These are phyloP conservation scores for Kalmusia sp. DNA, from an alignment of 2,329 filamentous ascomycete species.

Conservation along the genomic window DNA sequence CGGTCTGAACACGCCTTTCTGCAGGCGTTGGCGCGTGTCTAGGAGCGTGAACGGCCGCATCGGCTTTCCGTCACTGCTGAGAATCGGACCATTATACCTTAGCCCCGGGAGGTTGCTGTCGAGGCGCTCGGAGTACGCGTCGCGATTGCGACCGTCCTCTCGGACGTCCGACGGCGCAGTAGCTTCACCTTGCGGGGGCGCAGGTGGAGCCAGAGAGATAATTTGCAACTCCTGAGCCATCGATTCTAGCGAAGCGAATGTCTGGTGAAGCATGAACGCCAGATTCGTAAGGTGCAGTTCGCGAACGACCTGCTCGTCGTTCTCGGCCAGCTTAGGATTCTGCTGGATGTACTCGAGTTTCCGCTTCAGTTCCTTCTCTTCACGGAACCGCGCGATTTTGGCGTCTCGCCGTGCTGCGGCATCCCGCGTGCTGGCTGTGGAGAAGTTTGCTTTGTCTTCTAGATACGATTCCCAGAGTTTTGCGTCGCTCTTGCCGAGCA, in stretches of 20 bases:
- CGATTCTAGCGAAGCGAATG: constrained; percentile 87
- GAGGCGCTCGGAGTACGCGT: constrained; percentile 74
- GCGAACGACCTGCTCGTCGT: constrained; percentile 85
- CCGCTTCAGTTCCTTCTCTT: constrained; percentile 84
- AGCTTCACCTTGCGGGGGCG: constrained; percentile 50
- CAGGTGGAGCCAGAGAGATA: constrained; percentile 73
- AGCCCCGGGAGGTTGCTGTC: constrained; percentile 61
- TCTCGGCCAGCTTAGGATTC: constrained; percentile 67
- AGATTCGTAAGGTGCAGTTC: constrained; percentile 80
- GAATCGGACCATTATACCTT: constrained; percentile 70
- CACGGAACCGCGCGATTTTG: constrained; percentile 85
- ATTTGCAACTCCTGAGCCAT: constrained; percentile 86
- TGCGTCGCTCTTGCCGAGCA: constrained; percentile 70
- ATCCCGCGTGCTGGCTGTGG: constrained; percentile 70
- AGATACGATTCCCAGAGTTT: constrained; percentile 76
- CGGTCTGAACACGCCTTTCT: constrained; percentile 82
- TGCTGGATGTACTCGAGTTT: constrained; percentile 75
- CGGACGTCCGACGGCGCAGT: constrained; percentile 50
- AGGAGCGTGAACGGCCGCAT: constrained; percentile 90
- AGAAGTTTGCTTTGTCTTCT: constrained; percentile 75
- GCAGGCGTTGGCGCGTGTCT: constrained; percentile 75
- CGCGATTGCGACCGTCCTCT: constrained; percentile 55
- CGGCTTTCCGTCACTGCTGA: constrained; percentile 81
- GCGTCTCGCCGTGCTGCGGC: constrained; percentile 75
- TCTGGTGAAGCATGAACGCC: constrained; percentile 74